These are phyloP conservation scores for Filobasidium floriforme DNA, from an alignment of 768 basidiomycete species.

Conservation along the genomic window DNA sequence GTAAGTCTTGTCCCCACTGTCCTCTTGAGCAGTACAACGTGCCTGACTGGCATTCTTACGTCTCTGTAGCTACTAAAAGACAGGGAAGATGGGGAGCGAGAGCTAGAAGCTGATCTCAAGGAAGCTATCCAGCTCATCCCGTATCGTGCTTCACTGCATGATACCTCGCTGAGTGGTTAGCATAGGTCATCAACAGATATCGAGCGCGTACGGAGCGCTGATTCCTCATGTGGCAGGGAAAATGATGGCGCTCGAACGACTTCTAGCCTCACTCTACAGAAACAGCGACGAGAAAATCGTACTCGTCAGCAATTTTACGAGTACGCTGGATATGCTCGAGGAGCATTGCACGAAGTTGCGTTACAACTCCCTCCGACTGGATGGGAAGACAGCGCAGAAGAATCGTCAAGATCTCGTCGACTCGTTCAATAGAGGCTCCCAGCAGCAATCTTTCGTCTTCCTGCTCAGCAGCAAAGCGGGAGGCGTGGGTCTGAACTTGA, in stretches of 20 bases:
- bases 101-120: constrained; percentile 55
- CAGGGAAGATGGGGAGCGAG: constrained; percentile 54
- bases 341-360: constrained; percentile 66
- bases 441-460: constrained; percentile 71
- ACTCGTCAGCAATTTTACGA: constrained; percentile 85
- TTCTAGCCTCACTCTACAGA: constrained; percentile 31
- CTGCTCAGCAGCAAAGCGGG: constrained; percentile 91
- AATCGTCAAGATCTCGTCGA: constrained; percentile 63
- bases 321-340: constrained; percentile 86
- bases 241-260: constrained; percentile 33
- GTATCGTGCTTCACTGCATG: neutral
- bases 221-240: constrained; percentile 31
- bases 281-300: constrained; percentile 88
- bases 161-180: constrained; percentile 4
- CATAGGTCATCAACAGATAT: neutral
- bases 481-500: constrained; percentile 78
- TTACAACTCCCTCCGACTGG: constrained; percentile 75
- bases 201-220: too few relatives aligned
- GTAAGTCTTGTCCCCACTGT: constrained; percentile 45
- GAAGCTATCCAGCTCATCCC: constrained; percentile 1
- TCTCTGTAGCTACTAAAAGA: constrained; percentile 39
- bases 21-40: neutral
- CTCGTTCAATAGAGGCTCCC: constrained; percentile 70
- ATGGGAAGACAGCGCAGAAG: constrained; percentile 56
- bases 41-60: neutral